Base-by-base conservation (phyloP, 2,329 filamentous ascomycete genomes). In the Paecilomyces niveus region DNA sequence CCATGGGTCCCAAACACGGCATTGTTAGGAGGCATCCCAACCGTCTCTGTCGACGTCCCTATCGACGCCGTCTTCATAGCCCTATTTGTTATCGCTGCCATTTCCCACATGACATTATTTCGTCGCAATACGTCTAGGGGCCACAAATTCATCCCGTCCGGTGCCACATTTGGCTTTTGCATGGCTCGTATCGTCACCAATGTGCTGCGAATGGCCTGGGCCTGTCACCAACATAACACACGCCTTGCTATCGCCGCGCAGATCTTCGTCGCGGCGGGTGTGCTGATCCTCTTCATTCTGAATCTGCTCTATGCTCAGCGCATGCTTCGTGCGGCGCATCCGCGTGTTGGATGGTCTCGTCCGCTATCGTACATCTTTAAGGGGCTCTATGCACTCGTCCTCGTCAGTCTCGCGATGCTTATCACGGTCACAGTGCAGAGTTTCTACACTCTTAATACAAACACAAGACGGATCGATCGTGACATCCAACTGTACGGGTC, bases 301-400 rank as follows among this genome's bases (percentile, higher is more conserved):
- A 94, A 96, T 74, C 75, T 95, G 50, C 76, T 94, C 67, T 89
- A 92, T 68, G 76, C 87, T 0, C 89, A 91, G 73, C 85, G 91
- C 53, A 80, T 96, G 26, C 73, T 94, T 18, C 83, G 91, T 57
- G 88, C 88, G 3, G 83, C 85, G 53, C 89, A 92, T 67, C 89
- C 90, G 0, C 68, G 71, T 1, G 70, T 90, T 32, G 90, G 89
- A 59, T 93, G 90, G 89, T 80, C 83, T 61, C 78, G 74, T 24
- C 65, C 74, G 1, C 77, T 84, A 24, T 78, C 77, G 1, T 62
- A 77, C 21, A 58, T 73, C 26, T 88, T 92, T 72, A 82, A 80
- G 60, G 67, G 78, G 29, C 70, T 90, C 24, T 86, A 86, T 70
- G 76, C 76, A 33, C 73, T 85, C 21, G 80, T 92, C 52, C 71